phyloP scores from a whole-genome alignment of 768 basidiomycete species.

The Candolleomyces efflorescens region DNA sequence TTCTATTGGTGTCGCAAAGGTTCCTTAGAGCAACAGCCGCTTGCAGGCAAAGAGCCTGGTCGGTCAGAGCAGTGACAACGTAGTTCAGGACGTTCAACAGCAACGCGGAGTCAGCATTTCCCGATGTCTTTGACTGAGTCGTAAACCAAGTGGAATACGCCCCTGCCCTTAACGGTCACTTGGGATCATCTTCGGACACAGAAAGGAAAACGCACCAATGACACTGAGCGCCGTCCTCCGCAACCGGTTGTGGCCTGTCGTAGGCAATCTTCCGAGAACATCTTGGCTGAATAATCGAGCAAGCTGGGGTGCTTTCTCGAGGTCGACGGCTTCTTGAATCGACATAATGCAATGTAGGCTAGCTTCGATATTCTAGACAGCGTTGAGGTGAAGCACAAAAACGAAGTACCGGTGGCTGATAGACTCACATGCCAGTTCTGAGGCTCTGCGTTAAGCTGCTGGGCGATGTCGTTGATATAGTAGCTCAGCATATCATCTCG shows the following conservation, averaged over 20 bases:
- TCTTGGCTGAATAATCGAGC: constrained; percentile 66
- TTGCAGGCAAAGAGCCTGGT: constrained; percentile 56
- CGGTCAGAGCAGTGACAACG: constrained; percentile 66
- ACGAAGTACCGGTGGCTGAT: constrained; percentile 7
- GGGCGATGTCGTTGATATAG: constrained; percentile 58
- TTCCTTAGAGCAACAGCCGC: constrained; percentile 83
- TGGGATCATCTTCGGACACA: not conserved
- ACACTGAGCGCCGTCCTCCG: constrained; percentile 70
- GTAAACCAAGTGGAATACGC: constrained; percentile 81
- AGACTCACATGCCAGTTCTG: constrained; percentile 70
- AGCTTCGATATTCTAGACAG: constrained; percentile 73
- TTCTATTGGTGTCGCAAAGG: constrained; percentile 85
- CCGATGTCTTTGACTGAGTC: constrained; percentile 27
- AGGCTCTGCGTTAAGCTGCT: constrained; percentile 44
- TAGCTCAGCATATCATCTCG: constrained; percentile 78
- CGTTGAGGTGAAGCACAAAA: not conserved
- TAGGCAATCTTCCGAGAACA: constrained; percentile 66
- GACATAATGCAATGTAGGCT: constrained; percentile 83
- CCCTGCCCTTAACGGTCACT: constrained; percentile 33
- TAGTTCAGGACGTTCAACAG: constrained; percentile 65
- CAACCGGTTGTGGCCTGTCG: constrained; percentile 57
- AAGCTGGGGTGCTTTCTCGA: constrained; percentile 50
- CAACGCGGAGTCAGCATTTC: constrained; percentile 31
- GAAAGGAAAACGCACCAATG: constrained; percentile 50
- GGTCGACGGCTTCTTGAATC: constrained; percentile 79